A percentile compares a stretch with the other conserved stretches of the same genome.
phyloP scores from a whole-genome alignment of 495 filamentous ascomycete species.

The Neurospora sp. region DNA sequence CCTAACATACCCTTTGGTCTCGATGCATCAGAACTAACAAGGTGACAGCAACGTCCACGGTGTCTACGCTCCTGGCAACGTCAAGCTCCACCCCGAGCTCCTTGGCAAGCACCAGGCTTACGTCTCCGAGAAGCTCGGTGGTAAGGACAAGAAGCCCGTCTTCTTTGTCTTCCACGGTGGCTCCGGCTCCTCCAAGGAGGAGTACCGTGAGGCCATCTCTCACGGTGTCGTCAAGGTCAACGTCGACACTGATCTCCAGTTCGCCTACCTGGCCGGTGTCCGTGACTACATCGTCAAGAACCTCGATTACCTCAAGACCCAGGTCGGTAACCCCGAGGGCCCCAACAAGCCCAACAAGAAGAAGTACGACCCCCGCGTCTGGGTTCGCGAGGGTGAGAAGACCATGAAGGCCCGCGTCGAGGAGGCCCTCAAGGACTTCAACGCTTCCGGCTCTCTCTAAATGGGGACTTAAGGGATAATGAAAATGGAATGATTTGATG shows the following conservation, averaged over 20 bases:
- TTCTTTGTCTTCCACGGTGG: constrained; percentile 99
- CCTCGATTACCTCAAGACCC: constrained; percentile 80
- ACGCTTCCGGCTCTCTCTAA: constrained; percentile 79
- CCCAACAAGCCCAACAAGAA: constrained; percentile 81
- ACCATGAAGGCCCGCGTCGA: constrained; percentile 78
- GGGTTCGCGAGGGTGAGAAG: constrained; percentile 95
- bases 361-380: constrained; percentile 72
- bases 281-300: constrained; percentile 84
- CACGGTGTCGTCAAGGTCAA: constrained; percentile 97
- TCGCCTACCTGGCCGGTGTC: constrained; percentile 79
- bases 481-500: not conserved
- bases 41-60: constrained; percentile 83
- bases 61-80: constrained; percentile 98
- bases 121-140: constrained; percentile 59
- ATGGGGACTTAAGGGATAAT: not conserved
- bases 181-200: constrained; percentile 77
- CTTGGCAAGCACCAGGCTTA: constrained; percentile 89
- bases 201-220: constrained; percentile 76
- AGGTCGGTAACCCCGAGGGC: constrained; percentile 93
- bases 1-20: not conserved
- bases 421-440: constrained; percentile 83
- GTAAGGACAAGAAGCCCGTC: constrained; percentile 74
- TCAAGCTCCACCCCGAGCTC: constrained; percentile 87
- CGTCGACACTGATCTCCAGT: constrained; percentile 79
- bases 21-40: not conserved